These are phyloP conservation scores for Fraxinus quadrangulata DNA, from an alignment of 257 asterid genomes.

Conservation along the genomic window DNA sequence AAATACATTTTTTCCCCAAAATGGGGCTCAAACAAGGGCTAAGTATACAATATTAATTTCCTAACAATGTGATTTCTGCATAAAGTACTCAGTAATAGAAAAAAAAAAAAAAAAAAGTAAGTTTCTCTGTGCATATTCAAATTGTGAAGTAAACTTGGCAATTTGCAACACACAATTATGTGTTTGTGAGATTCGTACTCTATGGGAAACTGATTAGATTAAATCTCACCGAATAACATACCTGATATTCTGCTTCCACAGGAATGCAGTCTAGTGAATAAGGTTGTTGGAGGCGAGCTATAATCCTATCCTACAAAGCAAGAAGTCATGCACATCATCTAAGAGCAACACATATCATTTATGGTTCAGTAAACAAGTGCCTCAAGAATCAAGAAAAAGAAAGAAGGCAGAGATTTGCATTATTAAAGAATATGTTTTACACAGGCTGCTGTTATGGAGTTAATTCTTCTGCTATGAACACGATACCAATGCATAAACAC, in stretches of 20 bases:
- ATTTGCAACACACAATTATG: slow-evolving; percentile 5
- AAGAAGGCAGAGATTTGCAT: neutral
- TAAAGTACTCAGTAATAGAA: neutral
- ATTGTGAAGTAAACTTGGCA: neutral
- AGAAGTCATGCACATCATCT: slow-evolving; percentile 20
- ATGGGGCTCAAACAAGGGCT: no score
- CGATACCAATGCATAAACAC: neutral
- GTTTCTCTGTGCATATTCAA: neutral
- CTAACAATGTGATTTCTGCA: neutral
- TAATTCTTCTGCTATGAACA: neutral
- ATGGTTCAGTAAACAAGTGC: neutral
- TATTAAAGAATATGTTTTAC: neutral
- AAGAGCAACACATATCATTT: neutral
- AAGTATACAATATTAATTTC: neutral
- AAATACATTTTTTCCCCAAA: no score
- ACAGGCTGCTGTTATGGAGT: neutral
- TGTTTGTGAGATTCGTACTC: neutral
- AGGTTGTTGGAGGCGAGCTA: slow-evolving; percentile 99
- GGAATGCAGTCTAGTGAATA: slow-evolving; percentile 98
- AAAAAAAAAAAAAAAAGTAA: neutral
- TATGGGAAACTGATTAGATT: slow-evolving; percentile 5
- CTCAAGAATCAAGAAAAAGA: slow-evolving; percentile 13
- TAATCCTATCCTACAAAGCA: slow-evolving; percentile 77
- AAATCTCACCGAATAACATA: slow-evolving; percentile 30
- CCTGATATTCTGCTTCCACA: slow-evolving; percentile 99